Evolutionary conservation across 345 rosid genomes (phyloP).

Genomic region (Camelina laxa): DNA sequence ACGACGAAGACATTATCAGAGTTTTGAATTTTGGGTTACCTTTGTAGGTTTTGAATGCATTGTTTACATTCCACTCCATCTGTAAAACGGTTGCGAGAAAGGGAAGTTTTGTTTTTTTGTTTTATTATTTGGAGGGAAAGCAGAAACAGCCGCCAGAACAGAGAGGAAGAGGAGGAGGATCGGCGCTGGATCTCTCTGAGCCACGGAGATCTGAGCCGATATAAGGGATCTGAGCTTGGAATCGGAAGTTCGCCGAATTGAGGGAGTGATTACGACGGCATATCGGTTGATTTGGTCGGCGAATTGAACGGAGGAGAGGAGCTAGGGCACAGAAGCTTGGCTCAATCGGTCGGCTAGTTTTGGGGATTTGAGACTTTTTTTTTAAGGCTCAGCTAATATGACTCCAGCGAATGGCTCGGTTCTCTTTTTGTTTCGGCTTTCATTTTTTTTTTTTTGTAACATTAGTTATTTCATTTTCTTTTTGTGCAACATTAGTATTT

Average conservation of each 20-base stretch:
- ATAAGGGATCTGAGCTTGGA: constrained; percentile 37
- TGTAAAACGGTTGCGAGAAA: constrained; percentile 38
- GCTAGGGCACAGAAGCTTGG: constrained; percentile 31
- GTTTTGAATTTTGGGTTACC: constrained; percentile 46
- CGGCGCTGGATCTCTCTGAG: constrained; percentile 58
- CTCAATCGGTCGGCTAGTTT: constrained; percentile 53
- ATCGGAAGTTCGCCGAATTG: constrained; percentile 31
- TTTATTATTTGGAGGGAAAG: constrained; percentile 53
- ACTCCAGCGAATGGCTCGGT: constrained; percentile 51
- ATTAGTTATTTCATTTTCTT: too few species aligned
- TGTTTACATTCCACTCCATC: constrained; percentile 88
- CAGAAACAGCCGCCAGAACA: background rate
- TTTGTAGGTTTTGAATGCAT: constrained; percentile 79
- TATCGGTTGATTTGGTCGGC: constrained; percentile 31
- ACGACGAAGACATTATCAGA: background rate
- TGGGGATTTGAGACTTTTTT: constrained; percentile 15
- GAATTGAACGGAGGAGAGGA: constrained; percentile 28
- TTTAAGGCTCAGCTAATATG: constrained; percentile 32
- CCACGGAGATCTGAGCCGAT: constrained; percentile 77
- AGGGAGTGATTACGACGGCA: constrained; percentile 23
- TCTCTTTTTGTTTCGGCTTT: constrained; percentile 21
- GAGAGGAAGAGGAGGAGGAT: constrained; percentile 20
- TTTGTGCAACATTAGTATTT: too few species aligned
- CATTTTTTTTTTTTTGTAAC: too few species aligned
- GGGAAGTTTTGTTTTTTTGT: constrained; percentile 11